Base-by-base conservation (phyloP, 345 rosid species). In the Eucalyptus cloeziana region DNA sequence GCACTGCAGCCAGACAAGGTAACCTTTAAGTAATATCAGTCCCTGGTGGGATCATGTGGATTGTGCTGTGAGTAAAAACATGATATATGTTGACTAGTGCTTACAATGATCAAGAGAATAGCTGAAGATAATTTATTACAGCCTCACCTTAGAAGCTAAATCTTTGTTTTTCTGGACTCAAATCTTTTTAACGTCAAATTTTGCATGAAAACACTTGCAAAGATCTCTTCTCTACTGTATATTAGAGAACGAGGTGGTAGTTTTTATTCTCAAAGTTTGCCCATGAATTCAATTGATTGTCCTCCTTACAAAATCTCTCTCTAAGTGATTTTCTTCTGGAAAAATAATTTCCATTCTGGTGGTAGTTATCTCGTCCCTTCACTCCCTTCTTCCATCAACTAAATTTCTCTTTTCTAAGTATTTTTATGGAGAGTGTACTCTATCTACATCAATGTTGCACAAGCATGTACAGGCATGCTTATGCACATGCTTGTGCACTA, bases 1-100 rank as follows among this genome's bases (percentile, higher is more conserved):
- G 89, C 97, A 94, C 86, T 97, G 99, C 92, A 89, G 88, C 86
- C 86, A 87, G 43, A 90, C 93, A 88, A 94, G 99, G 99, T 96
- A 94, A 86, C 85, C 24, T 60, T 88, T 43, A 69, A 21, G 69
- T 60, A 81, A 49, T 15, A 2, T 85, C 37, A 27, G 25, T 9
- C n/a, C 19, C 40, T 30, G 51, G 25, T 47, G 79, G 62, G 47
- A 76, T 21, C 85, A 37, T 76, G 83, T 21, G 83, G 83, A 37
- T 76, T 37, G 27, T 76, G 47, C 83, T 76, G 25, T 40, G 83
- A 37, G 47, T 10, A 40, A 76, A 76, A 76, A 40, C 47, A 76
- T 76, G 27, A 37, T 76, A 40, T 40, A 40, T 40, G 47, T 76
- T 40, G 15, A 76, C 45, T 76, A 76, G 30, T 44, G 27, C 83